A percentile compares a stretch with the other conserved stretches of the same genome.
phyloP scores from a whole-genome alignment of 768 basidiomycete species.

The Mycena metata region DNA sequence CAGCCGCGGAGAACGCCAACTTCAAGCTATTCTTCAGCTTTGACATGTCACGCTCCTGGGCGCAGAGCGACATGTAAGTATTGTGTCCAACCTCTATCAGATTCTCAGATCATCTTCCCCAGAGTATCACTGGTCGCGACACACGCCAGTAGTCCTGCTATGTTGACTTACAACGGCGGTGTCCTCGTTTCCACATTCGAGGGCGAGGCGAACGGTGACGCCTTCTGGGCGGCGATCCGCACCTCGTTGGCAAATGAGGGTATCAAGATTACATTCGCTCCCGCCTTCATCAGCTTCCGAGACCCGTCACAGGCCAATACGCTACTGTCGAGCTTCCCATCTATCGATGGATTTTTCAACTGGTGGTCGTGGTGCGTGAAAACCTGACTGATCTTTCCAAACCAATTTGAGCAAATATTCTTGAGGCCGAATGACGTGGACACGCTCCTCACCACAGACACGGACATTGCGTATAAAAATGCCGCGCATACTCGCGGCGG shows the following conservation, averaged over 20 bases:
- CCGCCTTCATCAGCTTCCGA: constrained; percentile 47
- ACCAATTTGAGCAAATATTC: too few relatives aligned
- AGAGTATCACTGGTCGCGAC: constrained; percentile 43
- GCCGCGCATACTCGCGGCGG: constrained; percentile 40
- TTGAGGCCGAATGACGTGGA: constrained; percentile 41
- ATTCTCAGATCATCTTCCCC: neutral
- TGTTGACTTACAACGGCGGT: constrained; percentile 43
- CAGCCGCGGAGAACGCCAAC: constrained; percentile 44
- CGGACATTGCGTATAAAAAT: constrained; percentile 45
- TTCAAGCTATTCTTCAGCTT: too few relatives aligned
- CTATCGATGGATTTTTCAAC: constrained; percentile 50
- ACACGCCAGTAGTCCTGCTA: constrained; percentile 48
- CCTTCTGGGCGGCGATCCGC: constrained; percentile 40
- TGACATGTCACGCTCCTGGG: constrained; percentile 47
- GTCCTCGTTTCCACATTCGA: constrained; percentile 54
- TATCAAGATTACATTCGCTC: constrained; percentile 48
- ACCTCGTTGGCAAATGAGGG: constrained; percentile 36
- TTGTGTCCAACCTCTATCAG: neutral
- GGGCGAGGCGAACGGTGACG: constrained; percentile 51
- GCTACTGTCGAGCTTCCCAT: constrained; percentile 44
- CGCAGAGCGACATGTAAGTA: constrained; percentile 33
- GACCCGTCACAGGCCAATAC: constrained; percentile 39
- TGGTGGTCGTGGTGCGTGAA: constrained; percentile 50
- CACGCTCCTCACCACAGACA: constrained; percentile 41
- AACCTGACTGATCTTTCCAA: too few relatives aligned